Percentiles rank a stretch among this genome's conserved stretches.
Evolutionary conservation across 208 protist species (phyloP).

Genomic region (Acanthamoeba royreba): DNA sequence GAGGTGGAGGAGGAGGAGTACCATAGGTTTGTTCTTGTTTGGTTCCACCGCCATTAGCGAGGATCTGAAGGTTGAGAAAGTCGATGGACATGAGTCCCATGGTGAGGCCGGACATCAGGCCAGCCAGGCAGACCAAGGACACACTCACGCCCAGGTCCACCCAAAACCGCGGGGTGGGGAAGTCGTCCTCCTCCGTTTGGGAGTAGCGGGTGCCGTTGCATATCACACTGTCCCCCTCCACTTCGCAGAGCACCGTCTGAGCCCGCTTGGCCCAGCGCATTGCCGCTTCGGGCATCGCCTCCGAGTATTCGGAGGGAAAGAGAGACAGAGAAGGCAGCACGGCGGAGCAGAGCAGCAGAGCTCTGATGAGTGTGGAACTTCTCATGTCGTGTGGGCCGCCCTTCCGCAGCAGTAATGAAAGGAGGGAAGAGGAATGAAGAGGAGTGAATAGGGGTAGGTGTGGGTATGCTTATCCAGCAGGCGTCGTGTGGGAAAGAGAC

Average conservation of each 20-base stretch:
- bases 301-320: too few species aligned
- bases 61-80: conserved; percentile 45
- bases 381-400: too few species aligned
- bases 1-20: background rate
- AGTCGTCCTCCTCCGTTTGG: background rate
- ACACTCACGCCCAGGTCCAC: conserved; percentile 7
- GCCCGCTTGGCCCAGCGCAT: too few species aligned
- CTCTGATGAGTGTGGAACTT: too few species aligned
- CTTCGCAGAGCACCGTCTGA: background rate
- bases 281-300: too few species aligned
- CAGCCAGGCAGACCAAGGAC: background rate
- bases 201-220: background rate
- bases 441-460: too few species aligned
- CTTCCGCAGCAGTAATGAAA: too few species aligned
- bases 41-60: conserved; percentile 50
- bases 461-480: too few species aligned
- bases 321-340: too few species aligned
- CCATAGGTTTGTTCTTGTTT: conserved; percentile 35
- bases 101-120: conserved; percentile 71
- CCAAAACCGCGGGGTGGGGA: conserved; percentile 3
- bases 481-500: too few species aligned
- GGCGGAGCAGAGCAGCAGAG: too few species aligned
- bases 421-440: too few species aligned
- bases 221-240: background rate
- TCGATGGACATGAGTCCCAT: conserved; percentile 74